These are phyloP conservation scores for Boeremia lycopersici DNA, from an alignment of 2,329 filamentous ascomycete species.

Conservation along the genomic window DNA sequence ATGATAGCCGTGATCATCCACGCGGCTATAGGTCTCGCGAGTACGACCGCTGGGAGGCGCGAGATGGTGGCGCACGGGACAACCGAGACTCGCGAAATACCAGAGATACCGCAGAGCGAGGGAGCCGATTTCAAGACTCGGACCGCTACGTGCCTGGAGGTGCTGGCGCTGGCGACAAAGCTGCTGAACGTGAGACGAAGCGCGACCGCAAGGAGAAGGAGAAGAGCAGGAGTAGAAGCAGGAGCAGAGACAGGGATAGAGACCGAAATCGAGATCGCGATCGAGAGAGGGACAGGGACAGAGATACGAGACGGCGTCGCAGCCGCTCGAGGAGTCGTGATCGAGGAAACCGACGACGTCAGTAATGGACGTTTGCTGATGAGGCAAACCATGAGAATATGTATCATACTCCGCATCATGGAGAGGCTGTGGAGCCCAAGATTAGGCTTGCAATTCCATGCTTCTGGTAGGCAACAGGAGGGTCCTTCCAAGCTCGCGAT, in stretches of 20 bases:
- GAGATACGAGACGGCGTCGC: conserved; percentile 24
- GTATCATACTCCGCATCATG: no score
- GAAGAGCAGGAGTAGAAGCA: conserved; percentile 24
- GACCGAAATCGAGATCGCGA: conserved; percentile 17
- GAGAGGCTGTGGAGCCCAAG: no score
- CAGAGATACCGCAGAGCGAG: conserved; percentile 16
- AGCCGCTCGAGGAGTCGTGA: conserved; percentile 29
- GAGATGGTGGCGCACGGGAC: conserved; percentile 9
- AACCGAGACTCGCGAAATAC: not conserved
- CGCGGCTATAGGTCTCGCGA: conserved; percentile 51
- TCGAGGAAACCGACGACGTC: conserved; percentile 10
- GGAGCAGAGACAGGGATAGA: conserved; percentile 14
- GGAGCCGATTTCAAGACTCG: conserved; percentile 34
- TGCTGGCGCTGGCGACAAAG: conserved; percentile 23
- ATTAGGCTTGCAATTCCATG: no score
- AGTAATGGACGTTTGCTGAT: not conserved
- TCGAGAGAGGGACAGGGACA: conserved; percentile 20
- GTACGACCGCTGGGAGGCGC: conserved; percentile 45
- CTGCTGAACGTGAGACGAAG: conserved; percentile 19
- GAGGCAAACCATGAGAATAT: no score
- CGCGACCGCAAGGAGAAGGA: conserved; percentile 36
- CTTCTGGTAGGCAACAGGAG: not conserved
- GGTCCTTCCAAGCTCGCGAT: not conserved
- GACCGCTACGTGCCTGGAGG: conserved; percentile 40
- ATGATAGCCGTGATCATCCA: conserved; percentile 48